Conservation (phyloP, 495 filamentous ascomycete species). For the Aspergillus conjunctus region DNA sequence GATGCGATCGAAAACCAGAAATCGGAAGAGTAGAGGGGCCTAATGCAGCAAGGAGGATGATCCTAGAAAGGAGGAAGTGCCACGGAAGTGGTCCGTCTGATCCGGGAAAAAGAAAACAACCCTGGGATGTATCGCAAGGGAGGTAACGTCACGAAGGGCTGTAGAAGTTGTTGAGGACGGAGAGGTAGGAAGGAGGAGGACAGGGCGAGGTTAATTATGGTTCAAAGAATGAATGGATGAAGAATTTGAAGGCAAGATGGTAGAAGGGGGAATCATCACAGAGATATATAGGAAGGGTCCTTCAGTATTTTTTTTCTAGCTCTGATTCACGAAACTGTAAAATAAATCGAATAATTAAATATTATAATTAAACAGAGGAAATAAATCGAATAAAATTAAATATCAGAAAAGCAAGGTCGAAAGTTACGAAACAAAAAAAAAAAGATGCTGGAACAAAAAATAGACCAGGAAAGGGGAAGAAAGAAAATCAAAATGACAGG, state of each 20-base stretch:
- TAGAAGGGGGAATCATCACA: slow-evolving; percentile 32
- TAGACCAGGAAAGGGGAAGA: slow-evolving; percentile 18
- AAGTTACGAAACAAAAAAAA: slow-evolving; percentile 23
- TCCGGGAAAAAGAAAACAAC: slow-evolving; percentile 31
- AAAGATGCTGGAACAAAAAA: slow-evolving; percentile 8
- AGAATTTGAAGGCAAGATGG: slow-evolving; percentile 30
- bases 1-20: slow-evolving; percentile 32
- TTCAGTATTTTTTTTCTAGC: slow-evolving; percentile 21
- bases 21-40: slow-evolving; percentile 34
- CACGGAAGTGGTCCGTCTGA: slow-evolving; percentile 45
- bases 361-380: slow-evolving; percentile 24
- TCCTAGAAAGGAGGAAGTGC: slow-evolving; percentile 43
- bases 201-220: slow-evolving; percentile 29
- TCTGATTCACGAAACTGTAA: not conserved
- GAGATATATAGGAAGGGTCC: slow-evolving; percentile 32
- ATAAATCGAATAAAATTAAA: slow-evolving; percentile 14
- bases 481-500: slow-evolving; percentile 17
- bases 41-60: slow-evolving; percentile 44
- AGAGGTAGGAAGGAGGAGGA: slow-evolving; percentile 24
- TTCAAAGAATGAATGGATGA: slow-evolving; percentile 30
- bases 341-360: slow-evolving; percentile 16
- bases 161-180: slow-evolving; percentile 11
- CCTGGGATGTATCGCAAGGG: slow-evolving; percentile 44
- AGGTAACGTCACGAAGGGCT: slow-evolving; percentile 29
- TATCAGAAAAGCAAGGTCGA: slow-evolving; percentile 17